Percentiles rank a stretch among this genome's conserved stretches.
phyloP scores from a whole-genome alignment of 305 asterid genomes.

The Euphrasia arctica region DNA sequence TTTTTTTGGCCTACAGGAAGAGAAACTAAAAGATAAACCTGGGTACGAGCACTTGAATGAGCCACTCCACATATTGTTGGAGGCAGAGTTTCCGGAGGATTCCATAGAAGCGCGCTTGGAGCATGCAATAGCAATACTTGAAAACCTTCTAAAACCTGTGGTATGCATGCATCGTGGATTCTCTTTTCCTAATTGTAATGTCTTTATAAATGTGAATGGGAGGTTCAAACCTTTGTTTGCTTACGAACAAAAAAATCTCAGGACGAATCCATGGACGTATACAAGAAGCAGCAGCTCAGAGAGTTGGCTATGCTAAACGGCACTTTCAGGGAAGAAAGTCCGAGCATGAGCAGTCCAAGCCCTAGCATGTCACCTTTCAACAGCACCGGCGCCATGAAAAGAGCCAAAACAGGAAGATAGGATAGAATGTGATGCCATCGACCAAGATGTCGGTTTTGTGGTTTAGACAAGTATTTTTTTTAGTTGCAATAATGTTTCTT shows the following conservation, averaged over 20 bases:
- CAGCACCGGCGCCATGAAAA: conserved; percentile 51
- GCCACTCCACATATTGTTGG: conserved; percentile 84
- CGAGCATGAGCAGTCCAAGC: conserved; percentile 64
- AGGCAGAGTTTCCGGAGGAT: conserved; percentile 84
- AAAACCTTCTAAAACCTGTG: conserved; percentile 76
- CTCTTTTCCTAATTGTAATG: too few species aligned
- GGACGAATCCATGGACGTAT: conserved; percentile 76
- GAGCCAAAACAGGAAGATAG: conserved; percentile 69
- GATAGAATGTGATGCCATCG: not conserved
- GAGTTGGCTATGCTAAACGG: conserved; percentile 79
- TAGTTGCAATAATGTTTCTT: conserved; percentile 1
- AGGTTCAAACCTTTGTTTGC: too few species aligned
- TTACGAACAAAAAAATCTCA: too few species aligned
- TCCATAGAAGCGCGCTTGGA: conserved; percentile 63
- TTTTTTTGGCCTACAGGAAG: conserved; percentile 49
- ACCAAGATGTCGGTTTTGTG: not conserved
- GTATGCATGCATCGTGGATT: conserved; percentile 37
- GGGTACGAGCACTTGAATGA: conserved; percentile 85
- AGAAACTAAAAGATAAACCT: conserved; percentile 63
- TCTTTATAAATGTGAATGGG: too few species aligned
- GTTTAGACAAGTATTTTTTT: not conserved
- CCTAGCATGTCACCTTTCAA: conserved; percentile 69
- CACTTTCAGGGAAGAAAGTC: conserved; percentile 72
- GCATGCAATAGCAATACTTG: conserved; percentile 59
- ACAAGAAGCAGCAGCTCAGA: conserved; percentile 76